Evolutionary conservation across 2,329 filamentous ascomycete genomes (phyloP).

Genomic region (Colletotrichum sp.): DNA sequence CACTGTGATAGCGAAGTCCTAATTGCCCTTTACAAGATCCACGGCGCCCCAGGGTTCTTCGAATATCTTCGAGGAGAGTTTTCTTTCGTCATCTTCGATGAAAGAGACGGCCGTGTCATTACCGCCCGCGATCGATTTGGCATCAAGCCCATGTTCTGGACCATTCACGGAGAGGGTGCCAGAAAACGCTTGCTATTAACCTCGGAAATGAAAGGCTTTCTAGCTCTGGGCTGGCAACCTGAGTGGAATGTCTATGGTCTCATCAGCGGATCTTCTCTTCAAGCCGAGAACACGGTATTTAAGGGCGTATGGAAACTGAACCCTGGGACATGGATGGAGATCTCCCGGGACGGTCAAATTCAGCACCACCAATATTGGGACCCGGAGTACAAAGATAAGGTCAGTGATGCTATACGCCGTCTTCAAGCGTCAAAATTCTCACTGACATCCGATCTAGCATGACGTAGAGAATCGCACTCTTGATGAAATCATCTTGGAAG

Average conservation of each 20-base stretch:
- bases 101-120: slow-evolving; percentile 40
- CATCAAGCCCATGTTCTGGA: slow-evolving; percentile 64
- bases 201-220: slow-evolving; percentile 59
- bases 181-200: slow-evolving; percentile 47
- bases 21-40: slow-evolving; percentile 53
- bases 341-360: slow-evolving; percentile 37
- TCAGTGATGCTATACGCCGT: slow-evolving; percentile 19
- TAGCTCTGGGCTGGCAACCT: slow-evolving; percentile 53
- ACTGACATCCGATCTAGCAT: slow-evolving; percentile 21
- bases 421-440: not conserved
- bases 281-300: slow-evolving; percentile 53
- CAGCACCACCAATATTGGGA: slow-evolving; percentile 57
- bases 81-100: slow-evolving; percentile 55
- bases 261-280: slow-evolving; percentile 45
- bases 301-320: slow-evolving; percentile 47
- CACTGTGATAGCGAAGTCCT: slow-evolving; percentile 57
- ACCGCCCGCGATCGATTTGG: slow-evolving; percentile 59
- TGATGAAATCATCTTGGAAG: slow-evolving; percentile 54
- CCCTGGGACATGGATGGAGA: slow-evolving; percentile 48
- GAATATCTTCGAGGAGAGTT: slow-evolving; percentile 58
- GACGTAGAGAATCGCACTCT: slow-evolving; percentile 44
- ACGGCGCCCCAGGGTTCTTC: slow-evolving; percentile 42
- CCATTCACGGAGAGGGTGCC: slow-evolving; percentile 17
- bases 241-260: slow-evolving; percentile 57
- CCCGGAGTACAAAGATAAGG: slow-evolving; percentile 56